These are phyloP conservation scores for Phytophthora foliorum DNA, from an alignment of 352 stramenopile species.

Conservation along the genomic window DNA sequence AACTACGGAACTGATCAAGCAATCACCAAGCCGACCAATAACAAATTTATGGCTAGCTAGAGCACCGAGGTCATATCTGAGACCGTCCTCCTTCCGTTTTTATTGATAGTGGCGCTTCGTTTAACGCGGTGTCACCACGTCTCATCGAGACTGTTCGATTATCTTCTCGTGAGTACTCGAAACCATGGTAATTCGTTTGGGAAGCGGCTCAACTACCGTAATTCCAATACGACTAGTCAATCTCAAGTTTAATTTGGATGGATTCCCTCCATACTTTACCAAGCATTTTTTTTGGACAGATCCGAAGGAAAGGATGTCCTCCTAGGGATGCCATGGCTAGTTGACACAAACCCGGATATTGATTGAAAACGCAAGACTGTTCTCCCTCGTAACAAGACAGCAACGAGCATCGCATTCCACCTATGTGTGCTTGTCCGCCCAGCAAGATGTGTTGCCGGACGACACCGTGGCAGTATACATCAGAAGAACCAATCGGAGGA, in stretches of 20 bases:
- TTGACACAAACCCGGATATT: not conserved
- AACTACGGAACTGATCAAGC: slow-evolving; percentile 12
- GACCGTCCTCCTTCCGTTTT: not conserved
- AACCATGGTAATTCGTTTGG: not conserved
- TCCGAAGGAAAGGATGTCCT: slow-evolving; percentile 8
- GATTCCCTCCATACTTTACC: not conserved
- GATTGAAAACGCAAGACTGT: not conserved
- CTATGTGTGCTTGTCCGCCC: not conserved
- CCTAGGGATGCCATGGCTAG: slow-evolving; percentile 13
- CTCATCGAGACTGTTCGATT: not conserved
- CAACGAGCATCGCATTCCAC: not conserved
- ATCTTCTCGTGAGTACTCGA: not conserved
- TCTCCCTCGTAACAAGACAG: not conserved
- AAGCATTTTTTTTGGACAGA: slow-evolving; percentile 15
- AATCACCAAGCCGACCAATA: not conserved
- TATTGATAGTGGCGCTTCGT: not conserved
- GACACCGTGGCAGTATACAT: not conserved
- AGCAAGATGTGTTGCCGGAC: not conserved
- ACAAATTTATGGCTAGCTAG: not conserved
- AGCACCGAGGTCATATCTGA: not conserved
- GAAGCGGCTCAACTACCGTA: not conserved
- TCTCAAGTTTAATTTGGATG: not conserved
- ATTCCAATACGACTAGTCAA: not conserved
- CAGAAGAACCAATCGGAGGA: not conserved
- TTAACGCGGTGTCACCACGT: not conserved